These are phyloP conservation scores for Brassica rapa DNA, from an alignment of 345 rosid genomes.

Conservation along the genomic window DNA sequence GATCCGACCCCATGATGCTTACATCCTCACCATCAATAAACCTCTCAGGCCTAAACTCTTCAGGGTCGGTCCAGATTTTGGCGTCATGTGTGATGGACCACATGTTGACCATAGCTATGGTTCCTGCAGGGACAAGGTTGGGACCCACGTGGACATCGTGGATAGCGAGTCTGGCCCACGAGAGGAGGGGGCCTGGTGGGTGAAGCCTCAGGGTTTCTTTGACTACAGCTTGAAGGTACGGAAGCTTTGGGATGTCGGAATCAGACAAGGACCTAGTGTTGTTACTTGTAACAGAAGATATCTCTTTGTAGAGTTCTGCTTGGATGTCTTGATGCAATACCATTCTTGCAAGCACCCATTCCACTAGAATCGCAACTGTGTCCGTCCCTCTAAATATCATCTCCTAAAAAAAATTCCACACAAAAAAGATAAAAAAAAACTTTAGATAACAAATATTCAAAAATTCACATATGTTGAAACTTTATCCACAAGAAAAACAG, in stretches of 20 bases:
- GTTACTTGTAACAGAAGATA: constrained; percentile 48
- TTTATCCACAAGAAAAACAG: background rate
- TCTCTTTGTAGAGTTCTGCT: constrained; percentile 64
- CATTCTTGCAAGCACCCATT: constrained; percentile 88
- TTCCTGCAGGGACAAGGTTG: constrained; percentile 68
- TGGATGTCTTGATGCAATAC: constrained; percentile 64
- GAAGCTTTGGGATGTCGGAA: constrained; percentile 58
- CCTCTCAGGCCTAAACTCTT: constrained; percentile 63
- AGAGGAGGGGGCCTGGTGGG: constrained; percentile 90
- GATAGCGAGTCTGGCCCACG: constrained; percentile 84
- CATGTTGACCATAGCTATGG: constrained; percentile 94
- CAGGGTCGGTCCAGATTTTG: constrained; percentile 54
- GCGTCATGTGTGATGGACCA: constrained; percentile 82
- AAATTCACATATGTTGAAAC: constrained; percentile 1
- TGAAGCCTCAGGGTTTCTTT: constrained; percentile 79
- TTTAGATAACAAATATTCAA: background rate
- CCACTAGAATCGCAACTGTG: constrained; percentile 80
- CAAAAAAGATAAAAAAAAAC: background rate
- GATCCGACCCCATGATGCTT: constrained; percentile 60
- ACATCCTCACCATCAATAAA: constrained; percentile 56
- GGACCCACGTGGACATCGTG: constrained; percentile 63
- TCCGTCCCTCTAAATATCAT: constrained; percentile 93
- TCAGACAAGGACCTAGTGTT: constrained; percentile 43
- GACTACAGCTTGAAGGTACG: constrained; percentile 64
- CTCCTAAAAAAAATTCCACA: constrained; percentile 47